Conservation (phyloP, 768 basidiomycete genomes). For the Tricholoma sp. region DNA sequence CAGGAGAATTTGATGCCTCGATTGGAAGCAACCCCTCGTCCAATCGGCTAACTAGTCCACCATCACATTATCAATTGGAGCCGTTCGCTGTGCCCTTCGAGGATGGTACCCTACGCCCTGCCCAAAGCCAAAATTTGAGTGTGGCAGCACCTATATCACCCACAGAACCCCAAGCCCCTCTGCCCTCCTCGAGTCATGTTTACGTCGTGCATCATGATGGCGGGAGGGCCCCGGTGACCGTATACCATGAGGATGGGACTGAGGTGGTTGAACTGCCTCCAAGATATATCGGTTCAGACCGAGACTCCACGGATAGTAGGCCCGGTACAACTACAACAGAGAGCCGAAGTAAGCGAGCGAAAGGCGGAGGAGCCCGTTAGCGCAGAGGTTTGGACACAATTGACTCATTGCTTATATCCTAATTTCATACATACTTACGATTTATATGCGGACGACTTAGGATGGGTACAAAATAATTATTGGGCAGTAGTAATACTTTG, state of each 20-base stretch:
- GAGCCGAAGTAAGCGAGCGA: not conserved
- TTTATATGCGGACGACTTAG: not conserved
- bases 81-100: constrained; percentile 37
- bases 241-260: constrained; percentile 50
- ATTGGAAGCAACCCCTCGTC: constrained; percentile 5
- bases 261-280: constrained; percentile 60
- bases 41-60: constrained; percentile 7
- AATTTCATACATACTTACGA: not conserved
- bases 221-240: constrained; percentile 53
- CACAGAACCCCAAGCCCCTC: not conserved
- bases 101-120: constrained; percentile 18
- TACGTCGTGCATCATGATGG: constrained; percentile 62
- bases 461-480: not conserved
- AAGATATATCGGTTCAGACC: constrained; percentile 26
- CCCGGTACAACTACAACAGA: not conserved
- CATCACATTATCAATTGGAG: constrained; percentile 34
- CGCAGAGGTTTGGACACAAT: not conserved
- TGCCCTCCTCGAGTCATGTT: constrained; percentile 25
- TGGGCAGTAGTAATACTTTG: not conserved
- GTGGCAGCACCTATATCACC: not conserved
- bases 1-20: constrained; percentile 13
- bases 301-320: not conserved
- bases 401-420: not conserved
- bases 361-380: not conserved
- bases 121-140: not conserved